A percentile compares a stretch with the other conserved stretches of the same genome.
phyloP scores from a whole-genome alignment of 2,329 filamentous ascomycete genomes.

The Lecanoromycetidae sp. region DNA sequence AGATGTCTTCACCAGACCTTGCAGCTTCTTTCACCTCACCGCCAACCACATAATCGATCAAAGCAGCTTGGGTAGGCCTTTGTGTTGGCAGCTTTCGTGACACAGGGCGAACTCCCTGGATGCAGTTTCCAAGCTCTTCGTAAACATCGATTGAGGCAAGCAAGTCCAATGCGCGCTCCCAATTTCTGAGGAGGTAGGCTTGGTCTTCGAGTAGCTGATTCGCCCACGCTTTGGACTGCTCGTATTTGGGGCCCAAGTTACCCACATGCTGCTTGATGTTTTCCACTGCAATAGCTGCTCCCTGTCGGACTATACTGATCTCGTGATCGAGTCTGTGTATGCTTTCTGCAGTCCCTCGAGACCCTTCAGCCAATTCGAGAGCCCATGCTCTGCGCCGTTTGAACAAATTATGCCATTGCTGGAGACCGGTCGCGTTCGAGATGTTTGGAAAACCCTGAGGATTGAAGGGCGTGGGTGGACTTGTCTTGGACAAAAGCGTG shows the following conservation, averaged over 20 bases:
- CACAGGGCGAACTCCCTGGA: neutral
- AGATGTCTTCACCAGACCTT: slow-evolving; percentile 46
- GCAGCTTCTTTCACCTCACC: slow-evolving; percentile 63
- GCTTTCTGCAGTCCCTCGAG: slow-evolving; percentile 49
- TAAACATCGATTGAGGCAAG: slow-evolving; percentile 8
- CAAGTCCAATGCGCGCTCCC: slow-evolving; percentile 25
- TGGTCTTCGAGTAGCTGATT: slow-evolving; percentile 34
- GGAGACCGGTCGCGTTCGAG: slow-evolving; percentile 66
- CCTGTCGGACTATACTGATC: slow-evolving; percentile 64
- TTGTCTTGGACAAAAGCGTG: slow-evolving; percentile 39
- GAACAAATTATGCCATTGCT: slow-evolving; percentile 83
- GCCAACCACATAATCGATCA: slow-evolving; percentile 65
- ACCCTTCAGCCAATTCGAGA: slow-evolving; percentile 55
- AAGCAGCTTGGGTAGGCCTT: slow-evolving; percentile 32
- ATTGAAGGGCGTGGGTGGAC: slow-evolving; percentile 46
- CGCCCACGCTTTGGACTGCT: slow-evolving; percentile 36
- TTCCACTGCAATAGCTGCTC: slow-evolving; percentile 70
- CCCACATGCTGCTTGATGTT: slow-evolving; percentile 47
- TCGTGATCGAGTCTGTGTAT: slow-evolving; percentile 57
- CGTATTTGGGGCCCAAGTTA: slow-evolving; percentile 33
- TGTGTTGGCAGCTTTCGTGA: neutral
- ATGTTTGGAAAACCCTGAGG: slow-evolving; percentile 62
- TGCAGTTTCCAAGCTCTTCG: slow-evolving; percentile 12
- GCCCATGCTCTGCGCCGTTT: slow-evolving; percentile 73
- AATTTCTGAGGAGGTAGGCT: slow-evolving; percentile 31